phyloP scores from a whole-genome alignment of 2,329 filamentous ascomycete genomes.

The Zymoseptoria pseudotritici region DNA sequence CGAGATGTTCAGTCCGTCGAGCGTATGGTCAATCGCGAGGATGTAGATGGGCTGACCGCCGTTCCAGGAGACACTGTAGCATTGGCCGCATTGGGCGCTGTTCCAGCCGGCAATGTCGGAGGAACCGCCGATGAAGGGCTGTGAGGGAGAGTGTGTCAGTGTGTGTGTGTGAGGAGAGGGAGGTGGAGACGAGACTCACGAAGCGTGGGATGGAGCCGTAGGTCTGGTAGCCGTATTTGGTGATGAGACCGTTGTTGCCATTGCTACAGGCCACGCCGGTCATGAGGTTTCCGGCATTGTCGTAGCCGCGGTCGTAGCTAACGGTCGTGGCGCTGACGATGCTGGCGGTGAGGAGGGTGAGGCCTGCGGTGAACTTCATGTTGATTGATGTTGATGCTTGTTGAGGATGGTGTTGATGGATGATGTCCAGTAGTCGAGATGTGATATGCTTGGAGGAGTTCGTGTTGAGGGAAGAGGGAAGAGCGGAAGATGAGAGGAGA shows the following conservation, averaged over 20 bases:
- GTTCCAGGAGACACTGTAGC: slow-evolving; percentile 45
- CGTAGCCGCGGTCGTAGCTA: slow-evolving; percentile 66
- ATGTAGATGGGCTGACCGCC: slow-evolving; percentile 40
- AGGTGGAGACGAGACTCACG: neutral
- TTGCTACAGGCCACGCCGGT: slow-evolving; percentile 58
- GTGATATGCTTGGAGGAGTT: neutral
- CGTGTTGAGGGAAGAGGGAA: neutral
- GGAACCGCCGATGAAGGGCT: slow-evolving; percentile 45
- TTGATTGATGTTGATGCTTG: slow-evolving; percentile 1
- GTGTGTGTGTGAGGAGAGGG: neutral
- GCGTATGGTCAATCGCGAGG: slow-evolving; percentile 42
- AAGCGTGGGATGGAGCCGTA: slow-evolving; percentile 40
- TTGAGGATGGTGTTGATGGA: slow-evolving; percentile 1
- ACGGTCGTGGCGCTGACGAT: slow-evolving; percentile 26
- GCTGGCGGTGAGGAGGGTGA: slow-evolving; percentile 29
- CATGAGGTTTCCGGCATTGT: slow-evolving; percentile 51
- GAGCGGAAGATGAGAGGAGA: neutral
- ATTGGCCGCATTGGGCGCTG: slow-evolving; percentile 44
- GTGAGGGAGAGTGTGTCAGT: slow-evolving; percentile 18
- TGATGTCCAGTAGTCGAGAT: neutral
- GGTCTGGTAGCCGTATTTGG: slow-evolving; percentile 46
- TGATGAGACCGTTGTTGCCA: slow-evolving; percentile 59
- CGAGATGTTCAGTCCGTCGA: slow-evolving; percentile 44
- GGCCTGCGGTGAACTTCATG: slow-evolving; percentile 33
- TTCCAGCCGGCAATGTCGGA: slow-evolving; percentile 43